phyloP scores from a whole-genome alignment of 2,329 filamentous ascomycete species.

The Aspergillus chevalieri region DNA sequence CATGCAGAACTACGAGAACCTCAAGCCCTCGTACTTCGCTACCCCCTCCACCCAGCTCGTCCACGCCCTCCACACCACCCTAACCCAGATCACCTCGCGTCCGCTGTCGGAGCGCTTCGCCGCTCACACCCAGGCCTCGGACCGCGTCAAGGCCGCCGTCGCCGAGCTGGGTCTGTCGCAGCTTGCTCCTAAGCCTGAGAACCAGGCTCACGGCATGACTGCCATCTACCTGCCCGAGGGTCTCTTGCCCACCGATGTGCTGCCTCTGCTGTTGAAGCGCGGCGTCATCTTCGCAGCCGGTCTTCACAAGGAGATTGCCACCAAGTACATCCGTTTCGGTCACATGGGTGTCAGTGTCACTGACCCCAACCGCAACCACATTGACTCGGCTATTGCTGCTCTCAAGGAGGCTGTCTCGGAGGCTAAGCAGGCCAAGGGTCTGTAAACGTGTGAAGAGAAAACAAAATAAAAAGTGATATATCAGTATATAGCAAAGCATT shows the following conservation, averaged over 20 bases:
- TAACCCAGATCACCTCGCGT: conserved; percentile 76
- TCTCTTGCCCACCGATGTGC: conserved; percentile 70
- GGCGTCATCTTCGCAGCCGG: conserved; percentile 93
- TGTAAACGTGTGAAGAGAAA: conserved; percentile 18
- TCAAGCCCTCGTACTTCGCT: conserved; percentile 96
- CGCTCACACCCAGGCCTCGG: conserved; percentile 69
- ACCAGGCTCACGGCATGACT: conserved; percentile 97
- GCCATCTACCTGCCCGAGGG: conserved; percentile 90
- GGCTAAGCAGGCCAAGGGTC: conserved; percentile 57
- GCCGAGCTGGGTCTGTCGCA: conserved; percentile 78
- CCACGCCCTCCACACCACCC: conserved; percentile 81
- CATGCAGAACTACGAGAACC: conserved; percentile 98
- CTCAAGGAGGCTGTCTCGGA: conserved; percentile 69
- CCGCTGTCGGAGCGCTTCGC: conserved; percentile 79
- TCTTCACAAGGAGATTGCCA: conserved; percentile 89
- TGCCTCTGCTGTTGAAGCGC: conserved; percentile 77
- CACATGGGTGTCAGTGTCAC: conserved; percentile 96
- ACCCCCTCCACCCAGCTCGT: conserved; percentile 92
- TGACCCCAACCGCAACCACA: conserved; percentile 70
- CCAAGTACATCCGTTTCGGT: conserved; percentile 90
- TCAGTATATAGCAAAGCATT: not conserved
- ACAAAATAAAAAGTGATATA: not conserved
- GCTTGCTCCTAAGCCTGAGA: conserved; percentile 74
- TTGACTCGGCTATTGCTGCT: conserved; percentile 75
- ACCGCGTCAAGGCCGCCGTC: conserved; percentile 80